Conservation (phyloP, 371 early-diverging fungal species). For the Mortierella sp. region DNA sequence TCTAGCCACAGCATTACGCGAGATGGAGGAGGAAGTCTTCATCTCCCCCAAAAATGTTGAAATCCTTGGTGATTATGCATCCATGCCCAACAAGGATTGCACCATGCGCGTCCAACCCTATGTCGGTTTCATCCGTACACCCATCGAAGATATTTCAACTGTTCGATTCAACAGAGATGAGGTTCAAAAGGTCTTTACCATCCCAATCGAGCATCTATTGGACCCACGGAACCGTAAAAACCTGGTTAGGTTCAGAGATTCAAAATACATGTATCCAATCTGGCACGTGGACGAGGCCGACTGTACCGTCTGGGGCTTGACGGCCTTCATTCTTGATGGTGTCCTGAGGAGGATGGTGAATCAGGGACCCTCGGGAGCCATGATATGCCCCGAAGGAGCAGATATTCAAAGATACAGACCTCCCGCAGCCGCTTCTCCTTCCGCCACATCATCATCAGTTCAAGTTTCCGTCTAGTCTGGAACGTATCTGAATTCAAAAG, state of each 20-base stretch:
- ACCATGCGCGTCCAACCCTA: constrained; percentile 81
- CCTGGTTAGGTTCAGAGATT: constrained; percentile 69
- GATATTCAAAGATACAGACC: constrained; percentile 29
- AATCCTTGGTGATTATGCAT: constrained; percentile 73
- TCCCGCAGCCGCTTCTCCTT: background rate
- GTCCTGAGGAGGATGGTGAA: constrained; percentile 36
- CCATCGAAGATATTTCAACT: constrained; percentile 49
- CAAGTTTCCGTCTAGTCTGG: background rate
- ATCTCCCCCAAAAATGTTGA: constrained; percentile 62
- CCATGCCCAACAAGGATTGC: constrained; percentile 73
- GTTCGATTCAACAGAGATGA: constrained; percentile 74
- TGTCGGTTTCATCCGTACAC: constrained; percentile 70
- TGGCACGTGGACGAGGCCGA: constrained; percentile 69
- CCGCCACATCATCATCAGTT: background rate
- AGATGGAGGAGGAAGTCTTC: constrained; percentile 88
- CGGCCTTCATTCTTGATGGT: constrained; percentile 82
- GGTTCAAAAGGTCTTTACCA: constrained; percentile 76
- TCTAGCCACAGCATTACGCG: constrained; percentile 81
- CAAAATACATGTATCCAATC: constrained; percentile 68
- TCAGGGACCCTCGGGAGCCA: constrained; percentile 32
- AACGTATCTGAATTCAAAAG: background rate
- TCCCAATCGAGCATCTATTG: constrained; percentile 75
- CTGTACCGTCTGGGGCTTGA: constrained; percentile 85
- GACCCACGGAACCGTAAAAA: constrained; percentile 58
- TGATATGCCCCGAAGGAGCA: constrained; percentile 37